Percentiles rank a stretch among this genome's conserved stretches.
Evolutionary conservation across 495 filamentous ascomycete genomes (phyloP).

Genomic region (Pyronema omphalodes): DNA sequence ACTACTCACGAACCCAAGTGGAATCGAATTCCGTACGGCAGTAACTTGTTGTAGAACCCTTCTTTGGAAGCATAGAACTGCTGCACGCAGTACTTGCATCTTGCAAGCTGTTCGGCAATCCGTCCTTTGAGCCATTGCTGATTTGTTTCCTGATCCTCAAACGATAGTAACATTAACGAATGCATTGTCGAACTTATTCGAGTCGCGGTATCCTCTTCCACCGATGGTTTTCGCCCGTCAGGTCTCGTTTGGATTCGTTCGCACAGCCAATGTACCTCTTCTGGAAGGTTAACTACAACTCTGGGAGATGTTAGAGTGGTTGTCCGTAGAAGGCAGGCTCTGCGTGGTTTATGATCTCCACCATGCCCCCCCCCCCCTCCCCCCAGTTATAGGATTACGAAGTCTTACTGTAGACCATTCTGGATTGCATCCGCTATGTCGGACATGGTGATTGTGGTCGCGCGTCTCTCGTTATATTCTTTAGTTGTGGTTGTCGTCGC

Average conservation of each 20-base stretch:
- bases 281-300: slow-evolving; percentile 19
- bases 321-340: too few species aligned
- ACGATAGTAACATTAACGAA: slow-evolving; percentile 20
- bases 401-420: slow-evolving; percentile 3
- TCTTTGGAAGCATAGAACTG: slow-evolving; percentile 19
- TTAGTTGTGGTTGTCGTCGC: too few species aligned
- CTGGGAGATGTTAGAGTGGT: slow-evolving; percentile 1
- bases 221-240: slow-evolving; percentile 9
- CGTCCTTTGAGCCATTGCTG: slow-evolving; percentile 19
- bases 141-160: slow-evolving; percentile 18
- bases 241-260: slow-evolving; percentile 16
- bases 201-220: slow-evolving; percentile 10
- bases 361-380: background rate
- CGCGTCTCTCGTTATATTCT: background rate
- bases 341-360: background rate
- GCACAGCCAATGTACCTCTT: slow-evolving; percentile 24
- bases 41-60: slow-evolving; percentile 12
- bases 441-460: background rate
- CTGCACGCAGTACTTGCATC: slow-evolving; percentile 17
- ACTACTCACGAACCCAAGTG: background rate
- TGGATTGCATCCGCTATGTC: slow-evolving; percentile 1
- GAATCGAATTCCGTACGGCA: background rate
- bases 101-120: slow-evolving; percentile 15
- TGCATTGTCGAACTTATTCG: slow-evolving; percentile 18
- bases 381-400: background rate